A percentile compares a stretch with the other conserved stretches of the same genome.
Evolutionary conservation across 306 rosid species (phyloP).

Genomic region (Mimosa bimucronata): DNA sequence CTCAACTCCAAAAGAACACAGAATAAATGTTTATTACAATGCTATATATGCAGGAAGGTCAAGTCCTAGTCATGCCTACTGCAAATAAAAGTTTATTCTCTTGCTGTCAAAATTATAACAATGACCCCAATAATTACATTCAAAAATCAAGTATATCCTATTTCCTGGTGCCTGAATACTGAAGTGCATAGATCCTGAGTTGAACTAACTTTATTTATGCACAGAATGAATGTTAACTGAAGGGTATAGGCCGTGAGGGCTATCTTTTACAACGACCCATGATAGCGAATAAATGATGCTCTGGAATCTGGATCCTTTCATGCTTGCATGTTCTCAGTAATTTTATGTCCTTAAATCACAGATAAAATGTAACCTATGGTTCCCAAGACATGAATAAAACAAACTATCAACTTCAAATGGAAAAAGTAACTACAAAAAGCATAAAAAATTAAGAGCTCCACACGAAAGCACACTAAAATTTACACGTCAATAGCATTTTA

Average conservation of each 20-base stretch:
- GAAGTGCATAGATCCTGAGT: slow-evolving; percentile 13
- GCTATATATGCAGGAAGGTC: slow-evolving; percentile 9
- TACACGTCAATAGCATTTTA: neutral
- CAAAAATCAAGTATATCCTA: slow-evolving; percentile 9
- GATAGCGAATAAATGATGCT: neutral
- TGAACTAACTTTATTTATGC: slow-evolving; percentile 14
- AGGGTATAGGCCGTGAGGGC: neutral
- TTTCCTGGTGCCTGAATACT: slow-evolving; percentile 4
- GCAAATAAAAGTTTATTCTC: slow-evolving; percentile 20
- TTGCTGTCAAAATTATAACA: neutral
- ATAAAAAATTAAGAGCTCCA: slow-evolving; percentile 14
- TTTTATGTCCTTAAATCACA: slow-evolving; percentile 20
- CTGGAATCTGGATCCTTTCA: neutral
- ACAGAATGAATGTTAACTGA: neutral
- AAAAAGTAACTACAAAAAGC: neutral
- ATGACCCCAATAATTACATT: neutral
- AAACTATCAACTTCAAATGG: neutral
- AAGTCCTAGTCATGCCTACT: slow-evolving; percentile 20
- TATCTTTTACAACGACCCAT: neutral
- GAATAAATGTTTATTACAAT: slow-evolving; percentile 24
- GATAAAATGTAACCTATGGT: neutral
- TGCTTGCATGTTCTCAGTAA: neutral
- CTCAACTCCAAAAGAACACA: neutral
- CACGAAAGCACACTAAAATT: neutral
- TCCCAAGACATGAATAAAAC: slow-evolving; percentile 4